These are phyloP conservation scores for Neopestalotiopsis clavispora DNA, from an alignment of 2,329 filamentous ascomycete species.

Conservation along the genomic window DNA sequence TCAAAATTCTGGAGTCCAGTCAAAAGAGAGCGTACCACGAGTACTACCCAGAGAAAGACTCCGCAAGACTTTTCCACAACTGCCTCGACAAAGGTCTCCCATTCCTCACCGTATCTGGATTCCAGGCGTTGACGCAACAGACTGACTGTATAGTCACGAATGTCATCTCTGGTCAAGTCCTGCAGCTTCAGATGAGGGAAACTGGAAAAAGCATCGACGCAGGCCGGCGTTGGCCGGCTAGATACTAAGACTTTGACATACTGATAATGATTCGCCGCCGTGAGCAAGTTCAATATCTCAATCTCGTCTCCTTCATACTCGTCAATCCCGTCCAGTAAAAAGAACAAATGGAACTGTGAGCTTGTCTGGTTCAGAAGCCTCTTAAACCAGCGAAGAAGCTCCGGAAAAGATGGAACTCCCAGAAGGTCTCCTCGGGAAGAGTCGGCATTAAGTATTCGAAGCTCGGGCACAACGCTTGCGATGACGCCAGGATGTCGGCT, in stretches of 20 bases:
- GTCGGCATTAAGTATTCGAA: background rate
- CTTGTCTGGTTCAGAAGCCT: background rate
- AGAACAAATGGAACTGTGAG: slow-evolving; percentile 11
- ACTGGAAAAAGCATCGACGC: background rate
- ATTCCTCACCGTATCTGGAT: background rate
- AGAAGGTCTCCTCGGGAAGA: background rate
- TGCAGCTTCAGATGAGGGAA: background rate
- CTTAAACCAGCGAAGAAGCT: background rate
- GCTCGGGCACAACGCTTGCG: background rate
- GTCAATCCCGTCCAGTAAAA: slow-evolving; percentile 16
- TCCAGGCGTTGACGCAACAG: background rate
- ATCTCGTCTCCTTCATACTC: slow-evolving; percentile 14
- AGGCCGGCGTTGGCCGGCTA: background rate
- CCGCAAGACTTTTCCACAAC: slow-evolving; percentile 14
- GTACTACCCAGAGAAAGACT: slow-evolving; percentile 14
- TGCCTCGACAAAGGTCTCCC: background rate
- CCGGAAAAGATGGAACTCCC: background rate
- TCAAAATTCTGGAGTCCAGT: slow-evolving; percentile 13
- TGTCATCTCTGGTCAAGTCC: background rate
- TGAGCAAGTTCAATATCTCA: background rate
- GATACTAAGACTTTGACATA: background rate
- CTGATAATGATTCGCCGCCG: background rate
- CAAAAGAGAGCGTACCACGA: slow-evolving; percentile 11
- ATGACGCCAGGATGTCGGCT: slow-evolving; percentile 1
- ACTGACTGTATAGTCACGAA: background rate